Evolutionary conservation across 148 eudicot genomes (phyloP).

Genomic region (Rhododendron kiyosumense): DNA sequence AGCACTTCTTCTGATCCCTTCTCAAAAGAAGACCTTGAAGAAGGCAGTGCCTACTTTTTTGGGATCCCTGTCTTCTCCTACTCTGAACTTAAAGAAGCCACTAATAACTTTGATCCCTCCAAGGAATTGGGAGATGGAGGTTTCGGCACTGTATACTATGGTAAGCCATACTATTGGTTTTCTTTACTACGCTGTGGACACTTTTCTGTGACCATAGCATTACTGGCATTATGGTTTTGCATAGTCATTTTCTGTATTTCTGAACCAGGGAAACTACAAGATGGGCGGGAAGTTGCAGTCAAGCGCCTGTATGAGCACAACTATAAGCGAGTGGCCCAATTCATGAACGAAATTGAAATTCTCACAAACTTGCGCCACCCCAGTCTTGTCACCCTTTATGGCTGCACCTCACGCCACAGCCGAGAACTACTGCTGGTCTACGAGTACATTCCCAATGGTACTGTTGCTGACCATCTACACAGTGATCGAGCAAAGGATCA

Average conservation of each 20-base stretch:
- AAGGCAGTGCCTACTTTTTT: not conserved
- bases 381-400: conserved; percentile 2
- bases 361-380: not conserved
- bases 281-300: conserved; percentile 6
- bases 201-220: not conserved
- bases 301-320: conserved; percentile 1
- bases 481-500: conserved; percentile 25
- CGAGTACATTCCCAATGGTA: conserved; percentile 7
- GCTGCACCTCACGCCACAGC: conserved; percentile 4
- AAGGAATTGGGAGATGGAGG: conserved; percentile 45
- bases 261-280: not conserved
- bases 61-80: conserved; percentile 4
- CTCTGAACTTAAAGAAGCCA: conserved; percentile 1
- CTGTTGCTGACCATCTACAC: conserved; percentile 7
- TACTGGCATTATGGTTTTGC: not conserved
- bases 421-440: conserved; percentile 1
- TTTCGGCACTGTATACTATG: conserved; percentile 42
- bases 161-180: conserved; percentile 14
- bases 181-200: not conserved
- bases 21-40: not conserved
- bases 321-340: conserved; percentile 1
- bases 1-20: not conserved
- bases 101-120: conserved; percentile 17
- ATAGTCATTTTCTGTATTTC: not conserved
- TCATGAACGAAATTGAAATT: not conserved